These are phyloP conservation scores for Rhodamnia argentea DNA, from an alignment of 345 rosid genomes.

Conservation along the genomic window DNA sequence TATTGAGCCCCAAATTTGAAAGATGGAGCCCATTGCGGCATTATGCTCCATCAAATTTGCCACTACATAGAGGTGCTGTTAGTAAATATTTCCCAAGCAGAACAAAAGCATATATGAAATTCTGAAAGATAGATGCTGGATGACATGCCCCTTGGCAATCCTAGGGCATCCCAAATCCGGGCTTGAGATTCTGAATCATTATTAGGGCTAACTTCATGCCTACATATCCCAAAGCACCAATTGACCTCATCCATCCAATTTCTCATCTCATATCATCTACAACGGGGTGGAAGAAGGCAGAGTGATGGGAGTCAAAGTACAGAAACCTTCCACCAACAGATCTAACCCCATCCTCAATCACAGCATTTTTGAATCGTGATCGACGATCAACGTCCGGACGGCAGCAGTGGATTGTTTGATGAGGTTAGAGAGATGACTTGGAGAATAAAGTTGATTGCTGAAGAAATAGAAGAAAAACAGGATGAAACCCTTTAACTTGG, in stretches of 20 bases:
- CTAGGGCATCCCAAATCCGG: neutral
- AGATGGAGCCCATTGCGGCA: neutral
- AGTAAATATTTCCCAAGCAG: neutral
- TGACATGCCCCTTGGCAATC: neutral
- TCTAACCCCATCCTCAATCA: neutral
- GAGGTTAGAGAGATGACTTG: neutral
- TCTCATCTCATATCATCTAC: neutral
- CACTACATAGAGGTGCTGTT: neutral
- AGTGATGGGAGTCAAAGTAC: neutral
- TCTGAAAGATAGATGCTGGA: neutral
- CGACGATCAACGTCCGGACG: neutral
- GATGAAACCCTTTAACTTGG: neutral
- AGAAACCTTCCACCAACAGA: neutral
- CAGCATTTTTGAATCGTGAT: neutral
- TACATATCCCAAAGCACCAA: neutral
- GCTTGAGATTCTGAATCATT: neutral
- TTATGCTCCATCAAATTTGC: neutral
- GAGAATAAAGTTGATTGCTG: neutral
- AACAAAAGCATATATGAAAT: neutral
- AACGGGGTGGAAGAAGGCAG: neutral
- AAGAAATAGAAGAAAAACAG: neutral
- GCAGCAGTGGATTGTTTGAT: neutral
- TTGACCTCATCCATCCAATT: neutral
- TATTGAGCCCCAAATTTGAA: neutral
- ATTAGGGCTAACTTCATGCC: neutral